These are phyloP conservation scores for Mesembryanthemum crystallinum DNA, from an alignment of 148 eudicot genomes.

Conservation along the genomic window DNA sequence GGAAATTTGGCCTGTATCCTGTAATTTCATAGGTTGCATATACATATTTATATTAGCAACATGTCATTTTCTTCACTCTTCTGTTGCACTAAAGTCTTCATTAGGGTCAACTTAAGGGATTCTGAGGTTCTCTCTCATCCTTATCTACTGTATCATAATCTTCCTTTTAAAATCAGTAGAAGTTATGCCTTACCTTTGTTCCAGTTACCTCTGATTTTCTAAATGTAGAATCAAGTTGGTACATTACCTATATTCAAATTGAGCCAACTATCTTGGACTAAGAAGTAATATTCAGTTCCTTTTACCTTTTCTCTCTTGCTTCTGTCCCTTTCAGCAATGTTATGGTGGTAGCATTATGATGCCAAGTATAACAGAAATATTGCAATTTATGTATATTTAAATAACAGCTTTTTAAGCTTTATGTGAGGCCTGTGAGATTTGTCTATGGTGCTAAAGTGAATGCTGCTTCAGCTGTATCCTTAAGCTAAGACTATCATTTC, in stretches of 20 bases:
- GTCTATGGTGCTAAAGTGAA: not conserved
- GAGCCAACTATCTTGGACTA: no score
- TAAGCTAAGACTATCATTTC: not conserved
- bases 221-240: not conserved
- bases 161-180: no score
- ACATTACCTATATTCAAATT: no score
- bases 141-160: no score
- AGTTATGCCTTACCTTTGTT: not conserved
- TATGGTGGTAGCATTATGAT: not conserved
- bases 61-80: no score
- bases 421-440: not conserved
- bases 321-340: not conserved
- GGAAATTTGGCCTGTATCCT: no score
- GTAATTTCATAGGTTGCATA: no score
- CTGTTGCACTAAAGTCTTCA: no score
- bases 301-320: not conserved
- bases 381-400: not conserved
- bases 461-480: slow-evolving; percentile 5
- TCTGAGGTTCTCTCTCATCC: no score
- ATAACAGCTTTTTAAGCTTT: not conserved
- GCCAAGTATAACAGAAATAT: not conserved
- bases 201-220: not conserved
- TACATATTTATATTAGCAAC: no score
- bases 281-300: no score
- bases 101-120: no score